Evolutionary conservation across 2,329 filamentous ascomycete species (phyloP).

Genomic region (Pseudogymnoascus sp.): DNA sequence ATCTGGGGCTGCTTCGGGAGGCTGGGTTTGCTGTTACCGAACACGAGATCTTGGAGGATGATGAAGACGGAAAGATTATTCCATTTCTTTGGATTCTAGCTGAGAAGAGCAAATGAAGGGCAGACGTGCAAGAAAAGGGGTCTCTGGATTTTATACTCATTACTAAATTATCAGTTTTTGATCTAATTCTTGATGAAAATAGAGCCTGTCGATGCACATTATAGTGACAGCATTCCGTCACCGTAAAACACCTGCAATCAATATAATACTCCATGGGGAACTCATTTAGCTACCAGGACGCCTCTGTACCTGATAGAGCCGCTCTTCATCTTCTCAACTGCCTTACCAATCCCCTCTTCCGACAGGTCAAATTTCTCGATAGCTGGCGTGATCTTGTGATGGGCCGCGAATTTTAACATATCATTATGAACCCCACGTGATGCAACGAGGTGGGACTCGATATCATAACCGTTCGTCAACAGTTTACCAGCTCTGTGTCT

Average conservation of each 20-base stretch:
- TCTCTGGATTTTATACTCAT: neutral
- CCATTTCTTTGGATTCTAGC: conserved; percentile 13
- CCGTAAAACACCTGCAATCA: no score
- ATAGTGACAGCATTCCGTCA: neutral
- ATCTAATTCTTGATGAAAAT: neutral
- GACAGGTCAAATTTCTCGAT: conserved; percentile 18
- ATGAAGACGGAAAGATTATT: conserved; percentile 9
- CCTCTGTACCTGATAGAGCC: conserved; percentile 18
- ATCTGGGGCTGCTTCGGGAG: neutral
- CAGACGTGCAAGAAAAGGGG: neutral
- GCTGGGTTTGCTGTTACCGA: conserved; percentile 8
- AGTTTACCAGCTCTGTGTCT: neutral
- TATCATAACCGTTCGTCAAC: conserved; percentile 16
- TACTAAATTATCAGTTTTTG: neutral
- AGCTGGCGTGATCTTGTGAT: conserved; percentile 13
- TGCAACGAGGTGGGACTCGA: conserved; percentile 15
- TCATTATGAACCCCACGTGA: conserved; percentile 14
- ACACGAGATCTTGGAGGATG: conserved; percentile 10
- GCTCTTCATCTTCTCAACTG: conserved; percentile 15
- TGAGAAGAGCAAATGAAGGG: conserved; percentile 1
- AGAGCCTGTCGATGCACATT: neutral
- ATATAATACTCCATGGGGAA: neutral
- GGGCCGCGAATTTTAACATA: conserved; percentile 18
- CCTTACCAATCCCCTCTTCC: conserved; percentile 12
- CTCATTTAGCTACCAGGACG: conserved; percentile 12